Evolutionary conservation across 345 rosid genomes (phyloP).

Genomic region (Moricandia arvensis): DNA sequence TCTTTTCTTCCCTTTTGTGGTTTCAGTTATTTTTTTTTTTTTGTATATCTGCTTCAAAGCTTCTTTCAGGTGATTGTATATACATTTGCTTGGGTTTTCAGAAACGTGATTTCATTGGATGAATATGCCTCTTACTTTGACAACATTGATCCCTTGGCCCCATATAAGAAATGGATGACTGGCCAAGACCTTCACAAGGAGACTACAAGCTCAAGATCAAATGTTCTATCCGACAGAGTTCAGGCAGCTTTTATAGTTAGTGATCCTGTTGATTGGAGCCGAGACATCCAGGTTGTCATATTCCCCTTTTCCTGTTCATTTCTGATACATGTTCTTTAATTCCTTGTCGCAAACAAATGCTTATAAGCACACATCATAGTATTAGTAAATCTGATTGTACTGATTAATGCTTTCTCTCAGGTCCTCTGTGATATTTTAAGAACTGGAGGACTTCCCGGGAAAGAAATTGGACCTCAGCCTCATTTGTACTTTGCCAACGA

Average conservation of each 20-base stretch:
- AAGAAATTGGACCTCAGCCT: slow-evolving; percentile 60
- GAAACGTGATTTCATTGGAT: slow-evolving; percentile 83
- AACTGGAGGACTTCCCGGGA: slow-evolving; percentile 88
- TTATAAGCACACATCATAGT: not conserved
- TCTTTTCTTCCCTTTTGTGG: slow-evolving; percentile 8
- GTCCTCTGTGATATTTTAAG: slow-evolving; percentile 86
- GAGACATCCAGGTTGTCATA: slow-evolving; percentile 74
- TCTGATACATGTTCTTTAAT: not conserved
- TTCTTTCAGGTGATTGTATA: slow-evolving; percentile 2
- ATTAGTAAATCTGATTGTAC: not conserved
- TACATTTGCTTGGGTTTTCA: slow-evolving; percentile 39
- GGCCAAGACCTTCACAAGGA: slow-evolving; percentile 32
- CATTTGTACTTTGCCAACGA: slow-evolving; percentile 71
- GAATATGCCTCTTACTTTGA: slow-evolving; percentile 73
- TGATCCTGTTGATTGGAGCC: slow-evolving; percentile 93
- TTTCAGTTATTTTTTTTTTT: not conserved
- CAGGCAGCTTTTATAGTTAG: slow-evolving; percentile 86
- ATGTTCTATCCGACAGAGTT: slow-evolving; percentile 52
- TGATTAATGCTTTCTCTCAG: slow-evolving; percentile 36
- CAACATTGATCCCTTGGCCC: slow-evolving; percentile 78
- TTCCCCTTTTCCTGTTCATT: not conserved
- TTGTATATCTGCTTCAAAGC: not conserved
- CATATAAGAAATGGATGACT: slow-evolving; percentile 59
- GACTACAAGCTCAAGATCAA: slow-evolving; percentile 25
- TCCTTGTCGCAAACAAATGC: not conserved